These are phyloP conservation scores for Pythium phragmiticola DNA, from an alignment of 352 stramenopile species.

Conservation along the genomic window DNA sequence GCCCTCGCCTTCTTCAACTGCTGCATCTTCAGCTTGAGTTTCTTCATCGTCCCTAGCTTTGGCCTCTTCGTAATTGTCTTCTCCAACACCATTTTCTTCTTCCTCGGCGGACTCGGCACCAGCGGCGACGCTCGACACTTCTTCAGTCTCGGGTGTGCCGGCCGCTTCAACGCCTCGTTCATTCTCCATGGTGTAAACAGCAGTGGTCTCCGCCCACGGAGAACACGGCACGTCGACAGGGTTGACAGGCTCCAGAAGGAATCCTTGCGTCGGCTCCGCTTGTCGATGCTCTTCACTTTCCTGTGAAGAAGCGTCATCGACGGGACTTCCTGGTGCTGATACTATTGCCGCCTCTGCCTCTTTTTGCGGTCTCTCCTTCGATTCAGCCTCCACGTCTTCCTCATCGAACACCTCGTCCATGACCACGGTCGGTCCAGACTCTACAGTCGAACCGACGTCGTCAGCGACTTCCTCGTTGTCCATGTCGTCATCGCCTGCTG, in stretches of 20 bases:
- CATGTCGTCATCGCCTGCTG: neutral
- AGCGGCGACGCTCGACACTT: neutral
- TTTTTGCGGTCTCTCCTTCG: neutral
- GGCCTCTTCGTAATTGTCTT: neutral
- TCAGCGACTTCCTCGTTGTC: neutral
- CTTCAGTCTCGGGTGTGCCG: neutral
- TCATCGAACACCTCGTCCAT: neutral
- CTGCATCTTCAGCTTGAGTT: neutral
- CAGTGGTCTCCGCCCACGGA: neutral
- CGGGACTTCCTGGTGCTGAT: too few relatives aligned
- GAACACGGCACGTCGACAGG: neutral
- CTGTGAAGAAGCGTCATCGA: too few relatives aligned
- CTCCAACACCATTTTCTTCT: neutral
- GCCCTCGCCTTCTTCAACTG: neutral
- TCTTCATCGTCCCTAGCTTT: neutral
- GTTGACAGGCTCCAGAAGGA: conserved; percentile 5
- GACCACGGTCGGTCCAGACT: too few relatives aligned
- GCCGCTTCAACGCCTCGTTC: neutral
- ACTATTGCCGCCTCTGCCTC: neutral
- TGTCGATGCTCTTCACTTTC: neutral
- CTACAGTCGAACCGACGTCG: neutral
- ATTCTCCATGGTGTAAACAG: neutral
- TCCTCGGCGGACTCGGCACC: neutral
- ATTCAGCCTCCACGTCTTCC: neutral
- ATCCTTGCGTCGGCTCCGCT: conserved; percentile 3